Percentiles rank a stretch among this genome's conserved stretches.
These are phyloP conservation scores for Verbena officinalis DNA, from an alignment of 257 asterid species.

Conservation along the genomic window DNA sequence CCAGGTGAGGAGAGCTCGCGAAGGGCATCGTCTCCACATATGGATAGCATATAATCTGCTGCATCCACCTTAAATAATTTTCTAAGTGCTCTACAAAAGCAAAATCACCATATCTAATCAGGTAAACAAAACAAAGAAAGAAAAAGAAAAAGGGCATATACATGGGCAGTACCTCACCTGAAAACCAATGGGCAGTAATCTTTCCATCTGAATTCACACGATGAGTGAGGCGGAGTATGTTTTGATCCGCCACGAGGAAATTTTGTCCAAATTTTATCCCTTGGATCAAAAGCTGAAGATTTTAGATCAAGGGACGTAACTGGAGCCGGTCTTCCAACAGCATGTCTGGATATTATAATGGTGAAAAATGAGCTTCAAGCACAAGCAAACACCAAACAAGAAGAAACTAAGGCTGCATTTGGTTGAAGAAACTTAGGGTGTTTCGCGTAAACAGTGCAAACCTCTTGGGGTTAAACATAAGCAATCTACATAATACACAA, in stretches of 20 bases:
- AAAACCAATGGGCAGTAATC: slow-evolving; percentile 91
- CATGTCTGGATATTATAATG: slow-evolving; percentile 62
- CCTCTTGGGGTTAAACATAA: too few species aligned
- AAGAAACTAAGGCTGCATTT: neutral
- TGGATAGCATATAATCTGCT: slow-evolving; percentile 93
- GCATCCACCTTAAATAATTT: slow-evolving; percentile 90
- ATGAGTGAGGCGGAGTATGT: slow-evolving; percentile 91
- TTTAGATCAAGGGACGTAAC: slow-evolving; percentile 67
- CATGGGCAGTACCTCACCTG: slow-evolving; percentile 50
- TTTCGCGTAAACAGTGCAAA: too few species aligned
- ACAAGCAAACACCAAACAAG: neutral
- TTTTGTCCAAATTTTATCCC: slow-evolving; percentile 78
- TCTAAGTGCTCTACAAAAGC: slow-evolving; percentile 69
- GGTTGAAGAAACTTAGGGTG: slow-evolving; percentile 8
- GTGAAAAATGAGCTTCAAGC: slow-evolving; percentile 29
- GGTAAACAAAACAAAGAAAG: too few species aligned
- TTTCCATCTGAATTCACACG: slow-evolving; percentile 90
- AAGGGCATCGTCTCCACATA: slow-evolving; percentile 91
- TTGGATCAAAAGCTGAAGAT: slow-evolving; percentile 68
- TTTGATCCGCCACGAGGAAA: slow-evolving; percentile 91
- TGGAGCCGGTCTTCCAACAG: slow-evolving; percentile 87
- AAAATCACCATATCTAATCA: neutral
- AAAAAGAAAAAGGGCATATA: neutral
- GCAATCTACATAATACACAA: too few species aligned
- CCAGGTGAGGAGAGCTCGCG: slow-evolving; percentile 98